Percentiles rank a stretch among this genome's conserved stretches.
Conservation (phyloP, 495 filamentous ascomycete species). For the Pyrenula aspistea region DNA sequence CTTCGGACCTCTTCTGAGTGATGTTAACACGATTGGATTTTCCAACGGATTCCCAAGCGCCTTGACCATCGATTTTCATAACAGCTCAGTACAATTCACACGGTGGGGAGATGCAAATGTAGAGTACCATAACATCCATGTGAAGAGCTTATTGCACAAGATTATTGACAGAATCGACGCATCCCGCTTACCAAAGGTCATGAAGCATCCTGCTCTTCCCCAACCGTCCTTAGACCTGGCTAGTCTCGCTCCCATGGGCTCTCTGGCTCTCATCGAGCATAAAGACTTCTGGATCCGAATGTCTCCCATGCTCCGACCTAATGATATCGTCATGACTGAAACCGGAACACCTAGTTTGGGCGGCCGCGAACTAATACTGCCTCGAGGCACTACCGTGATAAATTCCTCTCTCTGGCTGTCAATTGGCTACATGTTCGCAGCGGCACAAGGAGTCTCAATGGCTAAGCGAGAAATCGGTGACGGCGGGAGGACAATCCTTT, state of each 20-base stretch:
- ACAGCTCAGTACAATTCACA: constrained; percentile 17
- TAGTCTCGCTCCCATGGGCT: constrained; percentile 4
- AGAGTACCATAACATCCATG: constrained; percentile 2
- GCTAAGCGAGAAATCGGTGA: constrained; percentile 24
- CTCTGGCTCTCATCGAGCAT: constrained; percentile 15
- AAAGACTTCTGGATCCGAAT: constrained; percentile 20
- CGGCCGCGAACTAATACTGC: constrained; percentile 17
- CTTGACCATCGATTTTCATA: constrained; percentile 17
- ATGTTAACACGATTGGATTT: constrained; percentile 24
- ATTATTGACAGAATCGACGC: constrained; percentile 12
- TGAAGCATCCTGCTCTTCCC: background rate
- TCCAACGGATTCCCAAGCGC: constrained; percentile 15
- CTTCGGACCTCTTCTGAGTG: constrained; percentile 22
- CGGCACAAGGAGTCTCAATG: constrained; percentile 33
- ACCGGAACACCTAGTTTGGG: constrained; percentile 28
- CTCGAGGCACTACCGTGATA: constrained; percentile 18
- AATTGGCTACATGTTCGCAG: constrained; percentile 35
- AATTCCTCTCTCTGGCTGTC: constrained; percentile 27
- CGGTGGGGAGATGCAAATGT: background rate
- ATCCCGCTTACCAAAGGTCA: constrained; percentile 6
- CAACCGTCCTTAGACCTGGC: constrained; percentile 4
- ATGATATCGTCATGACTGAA: constrained; percentile 28
- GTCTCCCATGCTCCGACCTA: constrained; percentile 14
- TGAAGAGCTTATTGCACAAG: constrained; percentile 7
- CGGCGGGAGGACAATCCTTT: constrained; percentile 40